Evolutionary conservation across 169 alveolate species (phyloP).

Genomic region (Plasmodium gaboni): DNA sequence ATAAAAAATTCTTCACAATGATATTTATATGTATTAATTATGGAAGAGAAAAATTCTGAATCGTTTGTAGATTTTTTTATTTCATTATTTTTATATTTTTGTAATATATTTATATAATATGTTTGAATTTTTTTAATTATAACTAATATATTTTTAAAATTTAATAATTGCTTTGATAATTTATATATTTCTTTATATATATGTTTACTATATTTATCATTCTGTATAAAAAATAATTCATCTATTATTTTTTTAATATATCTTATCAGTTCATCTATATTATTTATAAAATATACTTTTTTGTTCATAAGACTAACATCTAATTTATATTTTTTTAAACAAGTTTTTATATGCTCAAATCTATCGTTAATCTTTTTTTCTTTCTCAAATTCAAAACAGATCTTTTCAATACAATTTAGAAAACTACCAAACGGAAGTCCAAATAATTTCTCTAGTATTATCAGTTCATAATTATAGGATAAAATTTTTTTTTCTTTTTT

Average conservation of each 20-base stretch:
- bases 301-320: conserved; percentile 43
- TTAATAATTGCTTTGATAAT: conserved; percentile 5
- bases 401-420: conserved; percentile 6
- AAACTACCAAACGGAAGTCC: conserved; percentile 2
- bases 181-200: conserved; percentile 18
- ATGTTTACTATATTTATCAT: conserved; percentile 34
- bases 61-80: conserved; percentile 37
- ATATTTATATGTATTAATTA: conserved; percentile 23
- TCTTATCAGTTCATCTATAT: background rate
- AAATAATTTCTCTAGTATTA: conserved; percentile 12
- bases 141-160: conserved; percentile 1
- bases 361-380: conserved; percentile 41
- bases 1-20: conserved; percentile 56
- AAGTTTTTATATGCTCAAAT: background rate
- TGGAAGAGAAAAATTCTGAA: background rate
- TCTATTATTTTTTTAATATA: conserved; percentile 8
- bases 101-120: conserved; percentile 21
- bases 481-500: background rate
- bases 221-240: conserved; percentile 6
- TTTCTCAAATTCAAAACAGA: conserved; percentile 37
- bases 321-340: conserved; percentile 24
- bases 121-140: conserved; percentile 13
- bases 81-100: conserved; percentile 37
- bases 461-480: background rate
- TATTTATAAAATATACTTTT: conserved; percentile 35